These are phyloP conservation scores for Smittium culicis DNA, from an alignment of 371 early-diverging fungal species.

Conservation along the genomic window DNA sequence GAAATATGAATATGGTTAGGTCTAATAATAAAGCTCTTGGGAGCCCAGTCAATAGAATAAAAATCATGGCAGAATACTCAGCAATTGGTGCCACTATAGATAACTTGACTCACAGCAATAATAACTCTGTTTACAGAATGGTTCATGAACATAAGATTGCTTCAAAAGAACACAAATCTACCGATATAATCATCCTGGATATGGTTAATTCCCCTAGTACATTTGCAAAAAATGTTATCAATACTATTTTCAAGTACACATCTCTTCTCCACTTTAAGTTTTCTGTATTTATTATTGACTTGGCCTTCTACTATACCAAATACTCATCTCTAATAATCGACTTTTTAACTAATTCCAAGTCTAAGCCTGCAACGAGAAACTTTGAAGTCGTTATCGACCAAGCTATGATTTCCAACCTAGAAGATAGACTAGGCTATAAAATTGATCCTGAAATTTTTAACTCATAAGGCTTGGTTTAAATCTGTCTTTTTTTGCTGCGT, in stretches of 20 bases:
- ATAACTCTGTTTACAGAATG: background rate
- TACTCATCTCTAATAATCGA: background rate
- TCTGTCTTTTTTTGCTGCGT: no score
- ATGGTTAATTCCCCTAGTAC: background rate
- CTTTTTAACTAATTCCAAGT: background rate
- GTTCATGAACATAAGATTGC: background rate
- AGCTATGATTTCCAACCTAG: slow-evolving; percentile 1
- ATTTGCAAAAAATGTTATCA: background rate
- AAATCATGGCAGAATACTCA: slow-evolving; percentile 73
- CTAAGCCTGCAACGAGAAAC: background rate
- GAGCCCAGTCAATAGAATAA: slow-evolving; percentile 76
- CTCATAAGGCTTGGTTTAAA: slow-evolving; percentile 3
- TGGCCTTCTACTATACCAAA: slow-evolving; percentile 2
- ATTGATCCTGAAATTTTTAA: slow-evolving; percentile 10
- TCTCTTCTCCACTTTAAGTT: slow-evolving; percentile 3
- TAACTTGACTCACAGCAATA: background rate
- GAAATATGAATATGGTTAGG: slow-evolving; percentile 79
- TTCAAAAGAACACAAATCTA: background rate
- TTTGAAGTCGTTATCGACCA: slow-evolving; percentile 13
- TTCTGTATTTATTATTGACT: slow-evolving; percentile 3
- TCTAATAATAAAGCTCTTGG: slow-evolving; percentile 73
- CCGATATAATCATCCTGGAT: background rate
- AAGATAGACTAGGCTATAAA: slow-evolving; percentile 11
- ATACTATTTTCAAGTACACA: background rate
- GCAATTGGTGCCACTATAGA: slow-evolving; percentile 38